Conservation (phyloP, 306 rosid genomes). For the Quercus rubra region DNA sequence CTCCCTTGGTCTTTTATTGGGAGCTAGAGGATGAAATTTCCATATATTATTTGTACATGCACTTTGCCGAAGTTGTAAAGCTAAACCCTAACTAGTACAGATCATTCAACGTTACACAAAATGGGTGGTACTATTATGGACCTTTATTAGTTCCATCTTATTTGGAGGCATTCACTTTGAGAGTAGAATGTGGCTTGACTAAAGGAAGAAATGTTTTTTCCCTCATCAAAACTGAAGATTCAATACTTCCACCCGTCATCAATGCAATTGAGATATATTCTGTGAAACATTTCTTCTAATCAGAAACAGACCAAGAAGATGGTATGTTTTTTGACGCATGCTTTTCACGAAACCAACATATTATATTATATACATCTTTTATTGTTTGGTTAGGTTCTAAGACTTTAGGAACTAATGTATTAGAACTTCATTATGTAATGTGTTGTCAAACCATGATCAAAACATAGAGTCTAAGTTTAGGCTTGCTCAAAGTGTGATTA, state of each 20-base stretch:
- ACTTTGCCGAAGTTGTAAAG: constrained; percentile 27
- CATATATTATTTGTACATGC: constrained; percentile 8
- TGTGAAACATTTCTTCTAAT: constrained; percentile 14
- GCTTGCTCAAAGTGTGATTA: no score
- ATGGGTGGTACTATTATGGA: constrained; percentile 7
- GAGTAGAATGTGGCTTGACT: not conserved
- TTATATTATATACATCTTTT: no score
- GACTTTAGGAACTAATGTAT: no score
- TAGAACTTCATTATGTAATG: no score
- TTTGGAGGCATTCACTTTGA: accelerated
- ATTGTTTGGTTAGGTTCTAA: no score
- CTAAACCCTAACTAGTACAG: constrained; percentile 22
- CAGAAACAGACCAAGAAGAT: constrained; percentile 28
- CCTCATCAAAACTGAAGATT: not conserved
- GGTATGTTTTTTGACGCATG: constrained; percentile 9
- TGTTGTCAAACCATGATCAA: no score
- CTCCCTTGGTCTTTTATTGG: constrained; percentile 9
- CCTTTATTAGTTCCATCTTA: constrained; percentile 7
- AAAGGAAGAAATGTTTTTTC: not conserved
- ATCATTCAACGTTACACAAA: constrained; percentile 6
- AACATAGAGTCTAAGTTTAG: no score
- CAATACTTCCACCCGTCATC: constrained; percentile 43
- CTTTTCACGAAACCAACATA: no score
- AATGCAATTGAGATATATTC: constrained; percentile 35
- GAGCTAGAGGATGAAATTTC: not conserved